These are phyloP conservation scores for Trichoderma afroharzianum DNA, from an alignment of 2,329 filamentous ascomycete species.

Conservation along the genomic window DNA sequence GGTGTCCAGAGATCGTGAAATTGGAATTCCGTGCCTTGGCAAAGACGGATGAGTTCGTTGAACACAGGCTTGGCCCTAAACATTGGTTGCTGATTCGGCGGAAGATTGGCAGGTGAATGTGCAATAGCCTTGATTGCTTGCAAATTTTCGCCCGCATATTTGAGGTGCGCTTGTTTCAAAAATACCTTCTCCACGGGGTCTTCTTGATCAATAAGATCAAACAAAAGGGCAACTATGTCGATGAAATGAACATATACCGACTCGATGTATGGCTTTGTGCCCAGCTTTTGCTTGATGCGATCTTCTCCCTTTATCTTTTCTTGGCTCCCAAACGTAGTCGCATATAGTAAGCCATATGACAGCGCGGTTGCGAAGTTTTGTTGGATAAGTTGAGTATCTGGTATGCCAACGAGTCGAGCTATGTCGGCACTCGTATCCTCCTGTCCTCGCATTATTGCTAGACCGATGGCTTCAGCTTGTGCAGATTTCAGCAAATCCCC, in stretches of 20 bases:
- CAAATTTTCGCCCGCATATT: slow-evolving; percentile 61
- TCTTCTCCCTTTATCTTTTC: slow-evolving; percentile 58
- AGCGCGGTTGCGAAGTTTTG: slow-evolving; percentile 72
- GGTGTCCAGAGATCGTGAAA: slow-evolving; percentile 69
- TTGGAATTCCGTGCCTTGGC: slow-evolving; percentile 65
- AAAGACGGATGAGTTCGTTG: slow-evolving; percentile 74
- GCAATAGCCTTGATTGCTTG: slow-evolving; percentile 66
- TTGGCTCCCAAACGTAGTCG: slow-evolving; percentile 27
- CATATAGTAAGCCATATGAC: slow-evolving; percentile 76
- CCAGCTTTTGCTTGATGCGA: slow-evolving; percentile 65
- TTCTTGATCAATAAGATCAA: slow-evolving; percentile 75
- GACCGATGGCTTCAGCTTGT: slow-evolving; percentile 72
- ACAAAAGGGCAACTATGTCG: slow-evolving; percentile 71
- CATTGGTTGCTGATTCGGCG: slow-evolving; percentile 78
- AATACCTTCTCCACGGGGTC: slow-evolving; percentile 68
- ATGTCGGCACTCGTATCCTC: slow-evolving; percentile 60
- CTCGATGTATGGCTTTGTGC: slow-evolving; percentile 59
- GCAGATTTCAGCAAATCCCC: slow-evolving; percentile 65
- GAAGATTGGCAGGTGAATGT: slow-evolving; percentile 61
- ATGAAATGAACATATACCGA: slow-evolving; percentile 68
- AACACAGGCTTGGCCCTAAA: slow-evolving; percentile 77
- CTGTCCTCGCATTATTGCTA: slow-evolving; percentile 78
- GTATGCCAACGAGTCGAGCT: slow-evolving; percentile 51
- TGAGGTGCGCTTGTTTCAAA: slow-evolving; percentile 54
- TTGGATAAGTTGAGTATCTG: slow-evolving; percentile 57